Evolutionary conservation across 768 basidiomycete species (phyloP).

Genomic region (Trametes elegans): DNA sequence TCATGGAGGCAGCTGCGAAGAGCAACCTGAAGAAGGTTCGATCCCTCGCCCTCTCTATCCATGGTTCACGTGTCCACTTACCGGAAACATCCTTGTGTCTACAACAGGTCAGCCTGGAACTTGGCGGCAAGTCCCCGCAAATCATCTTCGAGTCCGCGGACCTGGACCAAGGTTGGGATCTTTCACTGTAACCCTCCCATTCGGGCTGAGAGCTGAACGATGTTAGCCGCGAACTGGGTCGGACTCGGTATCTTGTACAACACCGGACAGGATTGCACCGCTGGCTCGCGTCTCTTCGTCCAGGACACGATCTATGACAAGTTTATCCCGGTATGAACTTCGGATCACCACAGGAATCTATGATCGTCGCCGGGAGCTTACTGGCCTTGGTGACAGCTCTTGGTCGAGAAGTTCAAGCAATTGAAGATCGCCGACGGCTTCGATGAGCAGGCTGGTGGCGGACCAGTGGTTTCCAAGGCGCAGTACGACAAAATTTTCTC

Average conservation of each 20-base stretch:
- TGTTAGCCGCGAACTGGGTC: conserved; percentile 74
- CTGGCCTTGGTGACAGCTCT: conserved; percentile 27
- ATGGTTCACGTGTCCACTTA: neutral
- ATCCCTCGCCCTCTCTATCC: neutral
- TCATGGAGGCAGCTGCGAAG: conserved; percentile 90
- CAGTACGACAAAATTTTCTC: conserved; percentile 86
- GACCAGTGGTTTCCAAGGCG: conserved; percentile 80
- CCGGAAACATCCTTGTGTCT: neutral
- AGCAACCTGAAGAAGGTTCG: conserved; percentile 90
- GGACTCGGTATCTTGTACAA: conserved; percentile 86
- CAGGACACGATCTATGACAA: conserved; percentile 87
- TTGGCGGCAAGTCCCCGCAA: conserved; percentile 91
- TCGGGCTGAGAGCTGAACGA: neutral
- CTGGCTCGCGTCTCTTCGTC: conserved; percentile 87
- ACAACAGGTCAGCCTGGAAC: conserved; percentile 80
- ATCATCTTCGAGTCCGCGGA: conserved; percentile 91
- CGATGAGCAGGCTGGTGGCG: conserved; percentile 69
- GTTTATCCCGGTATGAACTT: conserved; percentile 48
- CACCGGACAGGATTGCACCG: conserved; percentile 91
- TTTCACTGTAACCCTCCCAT: neutral
- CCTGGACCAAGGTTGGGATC: conserved; percentile 67
- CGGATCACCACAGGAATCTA: no score
- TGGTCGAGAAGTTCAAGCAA: conserved; percentile 65
- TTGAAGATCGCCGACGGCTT: conserved; percentile 80
- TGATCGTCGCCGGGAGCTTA: no score